Evolutionary conservation across 1,284 basidiomycete species (phyloP).

Genomic region (Agaricales sp.): DNA sequence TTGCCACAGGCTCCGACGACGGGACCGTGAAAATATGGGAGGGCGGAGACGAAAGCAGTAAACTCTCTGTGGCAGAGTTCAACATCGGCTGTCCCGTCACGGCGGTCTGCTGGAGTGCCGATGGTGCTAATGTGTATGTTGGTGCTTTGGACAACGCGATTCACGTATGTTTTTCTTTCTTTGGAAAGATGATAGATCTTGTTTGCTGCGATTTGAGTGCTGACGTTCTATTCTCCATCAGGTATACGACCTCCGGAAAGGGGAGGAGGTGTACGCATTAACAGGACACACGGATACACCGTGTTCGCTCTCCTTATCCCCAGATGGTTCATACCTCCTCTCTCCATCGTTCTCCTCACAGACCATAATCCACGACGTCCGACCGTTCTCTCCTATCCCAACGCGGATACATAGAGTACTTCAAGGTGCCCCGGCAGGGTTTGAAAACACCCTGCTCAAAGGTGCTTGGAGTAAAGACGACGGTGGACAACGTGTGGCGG

Average conservation of each 20-base stretch:
- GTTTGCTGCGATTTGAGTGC: constrained; percentile 4
- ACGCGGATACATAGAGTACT: constrained; percentile 74
- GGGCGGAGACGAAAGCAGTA: constrained; percentile 64
- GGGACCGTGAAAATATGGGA: constrained; percentile 87
- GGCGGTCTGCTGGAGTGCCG: constrained; percentile 85
- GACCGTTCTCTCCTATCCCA: constrained; percentile 81
- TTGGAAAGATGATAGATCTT: too few relatives aligned
- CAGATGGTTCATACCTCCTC: constrained; percentile 76
- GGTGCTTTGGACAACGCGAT: constrained; percentile 90
- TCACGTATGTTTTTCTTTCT: constrained; percentile 54
- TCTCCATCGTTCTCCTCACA: constrained; percentile 85
- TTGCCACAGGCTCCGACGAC: constrained; percentile 83
- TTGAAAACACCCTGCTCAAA: constrained; percentile 74
- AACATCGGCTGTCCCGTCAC: constrained; percentile 85
- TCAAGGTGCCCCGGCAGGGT: constrained; percentile 81
- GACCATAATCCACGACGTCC: constrained; percentile 80
- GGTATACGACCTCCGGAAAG: constrained; percentile 83
- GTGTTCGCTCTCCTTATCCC: constrained; percentile 81
- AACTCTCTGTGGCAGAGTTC: constrained; percentile 69
- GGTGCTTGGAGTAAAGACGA: constrained; percentile 80
- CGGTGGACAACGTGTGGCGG: constrained; percentile 59
- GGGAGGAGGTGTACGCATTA: constrained; percentile 66
- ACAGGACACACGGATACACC: constrained; percentile 83
- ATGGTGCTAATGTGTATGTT: constrained; percentile 80
- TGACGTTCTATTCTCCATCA: constrained; percentile 19